Evolutionary conservation across 768 basidiomycete genomes (phyloP), one percentile per base, ranked within the genome.

Genomic region (Cyathus striatus): DNA sequence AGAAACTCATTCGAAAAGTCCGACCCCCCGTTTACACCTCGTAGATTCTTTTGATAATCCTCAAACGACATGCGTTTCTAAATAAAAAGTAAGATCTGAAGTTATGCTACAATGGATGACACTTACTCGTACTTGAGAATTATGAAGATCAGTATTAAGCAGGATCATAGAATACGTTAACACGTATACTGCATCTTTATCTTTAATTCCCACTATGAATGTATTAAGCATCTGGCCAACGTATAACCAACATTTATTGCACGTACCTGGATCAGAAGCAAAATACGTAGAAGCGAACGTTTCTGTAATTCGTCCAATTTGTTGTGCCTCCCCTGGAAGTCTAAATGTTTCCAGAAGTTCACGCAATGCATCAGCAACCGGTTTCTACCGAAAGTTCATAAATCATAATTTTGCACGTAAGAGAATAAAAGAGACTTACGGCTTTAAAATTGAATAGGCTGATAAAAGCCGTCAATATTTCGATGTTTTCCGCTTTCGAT

Each of bases 71-170:
- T 99, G 3, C 91, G 78, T 85, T 96, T 96, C 86, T 95, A 46
- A 33, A 46, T 3, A 6, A 23, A 38, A 9, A 34, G 40, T n/a
- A 6, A 9, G 18, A 9, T 10, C 32, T n/a, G 16, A 17, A 43
- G n/a, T n/a, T n/a, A 26, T 17, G 1, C 36, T 24, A 39, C 9
- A 55, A 36, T 10, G 7, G 36, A 6, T 23, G 26, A 23, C 30
- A 20, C 83, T 60, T 58, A 87, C 91, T 58, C 89, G 69, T 47
- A 94, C 78, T 72, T 96, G 92, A 10, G 94, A 92, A 57, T 90
- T 97, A 59, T 97, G 94, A 23, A 82, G 79, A 66, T 99, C 96
- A 6, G 96, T 99, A 64, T 99, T 99, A 38, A 99, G 78, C 92
- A 99, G 78, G 61, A 99, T 97, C 47, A 99, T 83, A 0, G 96